These are phyloP conservation scores for Rhizophora apiculata DNA, from an alignment of 345 rosid species.

Conservation along the genomic window DNA sequence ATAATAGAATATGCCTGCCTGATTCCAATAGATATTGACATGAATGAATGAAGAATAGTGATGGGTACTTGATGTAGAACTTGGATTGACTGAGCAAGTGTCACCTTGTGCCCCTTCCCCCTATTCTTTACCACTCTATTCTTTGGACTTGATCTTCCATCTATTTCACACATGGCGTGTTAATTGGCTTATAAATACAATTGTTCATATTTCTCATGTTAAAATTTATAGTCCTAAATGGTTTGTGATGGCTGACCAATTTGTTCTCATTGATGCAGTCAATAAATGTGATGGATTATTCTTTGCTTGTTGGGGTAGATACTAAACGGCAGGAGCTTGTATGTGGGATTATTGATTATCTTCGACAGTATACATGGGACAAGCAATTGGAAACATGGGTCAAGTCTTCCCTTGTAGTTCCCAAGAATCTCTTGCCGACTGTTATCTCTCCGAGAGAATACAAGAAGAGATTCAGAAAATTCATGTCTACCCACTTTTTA, in stretches of 20 bases:
- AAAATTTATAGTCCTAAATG: not conserved
- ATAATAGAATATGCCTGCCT: too few species aligned
- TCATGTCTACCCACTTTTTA: constrained; percentile 78
- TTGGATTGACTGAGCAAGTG: too few species aligned
- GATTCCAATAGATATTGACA: not conserved
- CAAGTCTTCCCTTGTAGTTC: constrained; percentile 80
- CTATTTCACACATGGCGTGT: not conserved
- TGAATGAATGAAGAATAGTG: not conserved
- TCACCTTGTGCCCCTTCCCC: not conserved
- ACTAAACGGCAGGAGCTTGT: constrained; percentile 61
- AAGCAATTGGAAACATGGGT: constrained; percentile 98
- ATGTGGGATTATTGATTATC: constrained; percentile 95
- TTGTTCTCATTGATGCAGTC: constrained; percentile 41
- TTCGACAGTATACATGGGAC: constrained; percentile 98
- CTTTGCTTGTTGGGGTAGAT: constrained; percentile 88
- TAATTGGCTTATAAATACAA: not conserved
- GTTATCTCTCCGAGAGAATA: constrained; percentile 89
- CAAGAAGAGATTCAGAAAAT: constrained; percentile 90
- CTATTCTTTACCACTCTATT: not conserved
- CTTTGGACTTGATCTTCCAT: not conserved
- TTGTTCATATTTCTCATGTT: not conserved
- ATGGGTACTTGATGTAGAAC: too few species aligned
- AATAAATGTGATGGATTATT: constrained; percentile 95
- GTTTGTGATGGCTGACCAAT: constrained; percentile 1
- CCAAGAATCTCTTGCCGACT: constrained; percentile 77